These are phyloP conservation scores for Cyclospora cayetanensis DNA, from an alignment of 169 alveolate genomes.

Conservation along the genomic window DNA sequence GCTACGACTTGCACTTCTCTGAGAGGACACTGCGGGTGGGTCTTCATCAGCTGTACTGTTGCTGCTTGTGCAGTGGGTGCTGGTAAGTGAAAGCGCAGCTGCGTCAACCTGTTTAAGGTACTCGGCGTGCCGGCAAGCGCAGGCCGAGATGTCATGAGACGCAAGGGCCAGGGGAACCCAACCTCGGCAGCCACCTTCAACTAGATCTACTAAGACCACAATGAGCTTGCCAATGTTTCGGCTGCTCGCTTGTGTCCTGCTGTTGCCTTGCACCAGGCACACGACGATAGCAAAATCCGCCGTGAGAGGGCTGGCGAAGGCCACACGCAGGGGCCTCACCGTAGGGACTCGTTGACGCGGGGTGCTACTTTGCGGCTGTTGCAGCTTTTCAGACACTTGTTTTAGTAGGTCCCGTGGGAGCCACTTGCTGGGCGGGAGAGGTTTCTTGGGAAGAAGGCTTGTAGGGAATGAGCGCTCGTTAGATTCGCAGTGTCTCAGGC, in stretches of 20 bases:
- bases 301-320: neutral
- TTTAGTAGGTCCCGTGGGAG: neutral
- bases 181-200: neutral
- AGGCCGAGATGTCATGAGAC: neutral
- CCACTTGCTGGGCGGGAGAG: neutral
- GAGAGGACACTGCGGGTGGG: neutral
- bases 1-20: neutral
- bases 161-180: neutral
- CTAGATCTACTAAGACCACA: neutral
- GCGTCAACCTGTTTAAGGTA: neutral
- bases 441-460: neutral
- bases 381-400: neutral
- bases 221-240: neutral
- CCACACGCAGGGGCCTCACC: neutral
- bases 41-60: neutral
- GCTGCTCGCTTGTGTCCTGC: neutral
- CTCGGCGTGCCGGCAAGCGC: conserved; percentile 7
- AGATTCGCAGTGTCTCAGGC: too few species aligned
- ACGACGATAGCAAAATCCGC: neutral
- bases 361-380: neutral
- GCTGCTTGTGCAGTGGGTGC: neutral
- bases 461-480: neutral
- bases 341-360: neutral
- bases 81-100: neutral
- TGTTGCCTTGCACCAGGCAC: neutral